phyloP scores from a whole-genome alignment of 148 eudicot species.

The Linanthus parryae region DNA sequence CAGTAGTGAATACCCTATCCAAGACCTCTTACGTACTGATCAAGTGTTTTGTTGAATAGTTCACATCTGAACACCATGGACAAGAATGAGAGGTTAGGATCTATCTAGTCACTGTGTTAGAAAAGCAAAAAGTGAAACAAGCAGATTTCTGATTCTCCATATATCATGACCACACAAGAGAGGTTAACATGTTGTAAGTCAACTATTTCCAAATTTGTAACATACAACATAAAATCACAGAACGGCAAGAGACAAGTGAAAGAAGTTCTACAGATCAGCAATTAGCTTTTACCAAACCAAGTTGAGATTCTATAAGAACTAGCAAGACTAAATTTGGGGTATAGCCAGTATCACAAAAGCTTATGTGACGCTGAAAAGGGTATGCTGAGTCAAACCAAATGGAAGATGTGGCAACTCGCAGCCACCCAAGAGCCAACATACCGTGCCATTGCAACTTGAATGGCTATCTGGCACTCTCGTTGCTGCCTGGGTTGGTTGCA shows the following conservation, averaged over 20 bases:
- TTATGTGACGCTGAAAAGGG: no score
- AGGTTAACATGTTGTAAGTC: neutral
- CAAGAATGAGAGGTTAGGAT: neutral
- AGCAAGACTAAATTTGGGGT: no score
- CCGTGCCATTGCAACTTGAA: no score
- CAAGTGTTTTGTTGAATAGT: slow-evolving; percentile 73
- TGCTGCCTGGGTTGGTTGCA: no score
- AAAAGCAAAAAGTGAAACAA: neutral
- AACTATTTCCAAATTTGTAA: neutral
- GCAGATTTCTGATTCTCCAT: neutral
- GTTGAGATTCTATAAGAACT: no score
- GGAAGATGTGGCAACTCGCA: no score
- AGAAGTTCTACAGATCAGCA: no score
- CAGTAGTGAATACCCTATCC: slow-evolving; percentile 30
- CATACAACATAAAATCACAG: neutral
- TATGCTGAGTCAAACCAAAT: no score
- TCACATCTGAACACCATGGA: slow-evolving; percentile 52
- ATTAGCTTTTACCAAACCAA: no score
- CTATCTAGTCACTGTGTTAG: neutral
- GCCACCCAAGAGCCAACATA: no score
- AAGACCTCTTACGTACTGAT: slow-evolving; percentile 93
- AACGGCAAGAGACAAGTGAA: neutral
- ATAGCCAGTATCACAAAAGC: no score
- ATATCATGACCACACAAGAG: neutral
- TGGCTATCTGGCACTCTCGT: no score